A percentile compares a stretch with the other conserved stretches of the same genome.
Conservation (phyloP, 176 grass and related monocot genomes). For the Triticum dicoccoides region DNA sequence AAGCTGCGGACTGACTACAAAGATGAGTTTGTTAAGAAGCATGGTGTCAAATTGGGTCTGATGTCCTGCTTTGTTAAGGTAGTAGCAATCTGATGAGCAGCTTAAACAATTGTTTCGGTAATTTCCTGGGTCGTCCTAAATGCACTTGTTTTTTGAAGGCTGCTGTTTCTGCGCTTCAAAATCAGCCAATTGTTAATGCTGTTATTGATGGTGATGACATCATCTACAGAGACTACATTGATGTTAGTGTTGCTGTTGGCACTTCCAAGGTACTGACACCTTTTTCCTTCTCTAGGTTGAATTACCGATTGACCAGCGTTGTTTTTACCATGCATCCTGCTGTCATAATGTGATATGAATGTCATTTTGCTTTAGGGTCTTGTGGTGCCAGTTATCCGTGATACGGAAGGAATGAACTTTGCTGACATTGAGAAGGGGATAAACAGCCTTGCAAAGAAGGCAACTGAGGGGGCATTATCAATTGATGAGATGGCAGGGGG, state of each 20-base stretch:
- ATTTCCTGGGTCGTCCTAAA: constrained; percentile 8
- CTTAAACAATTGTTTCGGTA: background rate
- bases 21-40: constrained; percentile 73
- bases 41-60: constrained; percentile 79
- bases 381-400: constrained; percentile 74
- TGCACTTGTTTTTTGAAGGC: constrained; percentile 51
- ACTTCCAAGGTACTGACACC: constrained; percentile 55
- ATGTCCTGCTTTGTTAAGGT: constrained; percentile 92
- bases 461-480: constrained; percentile 69
- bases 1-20: constrained; percentile 81
- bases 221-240: constrained; percentile 72
- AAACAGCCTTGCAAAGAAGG: constrained; percentile 76
- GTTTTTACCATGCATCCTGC: background rate
- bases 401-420: constrained; percentile 72
- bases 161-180: constrained; percentile 69
- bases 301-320: background rate
- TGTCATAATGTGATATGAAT: background rate
- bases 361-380: constrained; percentile 45
- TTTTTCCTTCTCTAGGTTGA: constrained; percentile 20
- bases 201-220: constrained; percentile 89
- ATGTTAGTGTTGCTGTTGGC: constrained; percentile 79
- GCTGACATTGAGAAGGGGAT: constrained; percentile 79
- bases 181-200: constrained; percentile 74
- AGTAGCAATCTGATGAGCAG: constrained; percentile 11
- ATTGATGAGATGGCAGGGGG: constrained; percentile 91